These are phyloP conservation scores for Skeletonema menzelii DNA, from an alignment of 108 stramenopile genomes.

Conservation along the genomic window DNA sequence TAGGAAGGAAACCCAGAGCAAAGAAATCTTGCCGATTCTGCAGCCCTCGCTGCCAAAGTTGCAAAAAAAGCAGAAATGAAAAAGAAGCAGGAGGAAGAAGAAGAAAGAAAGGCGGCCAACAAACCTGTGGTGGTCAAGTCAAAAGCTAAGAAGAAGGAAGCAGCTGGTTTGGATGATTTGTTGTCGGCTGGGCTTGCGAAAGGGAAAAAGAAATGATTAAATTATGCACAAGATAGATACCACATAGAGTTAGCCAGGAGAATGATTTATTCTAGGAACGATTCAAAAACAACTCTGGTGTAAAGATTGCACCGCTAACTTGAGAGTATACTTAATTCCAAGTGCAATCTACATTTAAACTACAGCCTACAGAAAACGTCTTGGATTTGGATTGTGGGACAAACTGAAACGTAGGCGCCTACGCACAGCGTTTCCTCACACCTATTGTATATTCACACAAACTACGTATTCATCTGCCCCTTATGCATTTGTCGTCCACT, in stretches of 20 bases:
- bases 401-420: neutral
- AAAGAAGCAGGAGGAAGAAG: slow-evolving; percentile 48
- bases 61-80: slow-evolving; percentile 69
- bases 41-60: slow-evolving; percentile 71
- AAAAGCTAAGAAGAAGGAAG: slow-evolving; percentile 57
- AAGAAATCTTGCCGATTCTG: slow-evolving; percentile 69
- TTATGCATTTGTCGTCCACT: too few relatives aligned
- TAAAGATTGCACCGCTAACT: neutral
- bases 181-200: slow-evolving; percentile 61
- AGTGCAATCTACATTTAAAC: neutral
- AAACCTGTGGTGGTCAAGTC: slow-evolving; percentile 48
- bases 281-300: neutral
- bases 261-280: neutral
- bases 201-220: slow-evolving; percentile 46
- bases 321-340: neutral
- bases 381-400: neutral
- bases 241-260: too few relatives aligned
- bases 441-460: neutral
- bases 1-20: slow-evolving; percentile 67
- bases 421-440: neutral
- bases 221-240: neutral
- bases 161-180: slow-evolving; percentile 63
- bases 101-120: slow-evolving; percentile 20
- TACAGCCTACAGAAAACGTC: neutral
- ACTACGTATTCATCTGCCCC: neutral